Conservation (phyloP, 495 filamentous ascomycete species). For the Penicillium canariense region DNA sequence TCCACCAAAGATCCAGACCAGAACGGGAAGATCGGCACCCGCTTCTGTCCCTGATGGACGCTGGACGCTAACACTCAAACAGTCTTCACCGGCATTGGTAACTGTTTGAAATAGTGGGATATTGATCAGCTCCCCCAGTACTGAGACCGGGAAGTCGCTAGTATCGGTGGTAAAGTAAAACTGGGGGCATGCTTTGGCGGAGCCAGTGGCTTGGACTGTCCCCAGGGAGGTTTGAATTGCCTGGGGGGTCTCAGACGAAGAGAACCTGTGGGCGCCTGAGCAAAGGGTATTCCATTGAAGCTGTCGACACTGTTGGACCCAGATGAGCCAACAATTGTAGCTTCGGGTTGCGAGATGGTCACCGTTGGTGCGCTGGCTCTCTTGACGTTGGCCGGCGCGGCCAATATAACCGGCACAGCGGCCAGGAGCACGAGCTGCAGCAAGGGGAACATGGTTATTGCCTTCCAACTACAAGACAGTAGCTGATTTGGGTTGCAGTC, state of each 20-base stretch:
- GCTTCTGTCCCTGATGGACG: constrained; percentile 56
- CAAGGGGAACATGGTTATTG: constrained; percentile 8
- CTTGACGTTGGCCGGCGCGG: constrained; percentile 22
- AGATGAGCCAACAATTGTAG: constrained; percentile 50
- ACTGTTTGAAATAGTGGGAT: constrained; percentile 56
- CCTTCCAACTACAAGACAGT: neutral
- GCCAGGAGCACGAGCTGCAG: constrained; percentile 3
- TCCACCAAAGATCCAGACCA: constrained; percentile 69
- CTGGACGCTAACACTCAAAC: constrained; percentile 63
- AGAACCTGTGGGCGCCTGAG: constrained; percentile 55
- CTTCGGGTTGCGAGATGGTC: constrained; percentile 46
- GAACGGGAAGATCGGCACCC: constrained; percentile 58
- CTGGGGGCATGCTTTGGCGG: constrained; percentile 55
- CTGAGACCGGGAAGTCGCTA: constrained; percentile 32
- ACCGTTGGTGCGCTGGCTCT: constrained; percentile 31
- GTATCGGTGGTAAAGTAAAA: constrained; percentile 44
- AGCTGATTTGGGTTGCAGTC: neutral
- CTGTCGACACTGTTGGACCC: constrained; percentile 35
- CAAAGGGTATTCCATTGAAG: constrained; percentile 67
- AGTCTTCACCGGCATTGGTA: constrained; percentile 57
- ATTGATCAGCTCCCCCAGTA: constrained; percentile 52
- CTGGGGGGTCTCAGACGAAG: constrained; percentile 61
- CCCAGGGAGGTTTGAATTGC: constrained; percentile 48
- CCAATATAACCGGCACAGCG: constrained; percentile 7
- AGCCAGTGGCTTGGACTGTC: constrained; percentile 48